Conservation (phyloP, 1,284 basidiomycete genomes). For the Butyriboletus appendiculatus region DNA sequence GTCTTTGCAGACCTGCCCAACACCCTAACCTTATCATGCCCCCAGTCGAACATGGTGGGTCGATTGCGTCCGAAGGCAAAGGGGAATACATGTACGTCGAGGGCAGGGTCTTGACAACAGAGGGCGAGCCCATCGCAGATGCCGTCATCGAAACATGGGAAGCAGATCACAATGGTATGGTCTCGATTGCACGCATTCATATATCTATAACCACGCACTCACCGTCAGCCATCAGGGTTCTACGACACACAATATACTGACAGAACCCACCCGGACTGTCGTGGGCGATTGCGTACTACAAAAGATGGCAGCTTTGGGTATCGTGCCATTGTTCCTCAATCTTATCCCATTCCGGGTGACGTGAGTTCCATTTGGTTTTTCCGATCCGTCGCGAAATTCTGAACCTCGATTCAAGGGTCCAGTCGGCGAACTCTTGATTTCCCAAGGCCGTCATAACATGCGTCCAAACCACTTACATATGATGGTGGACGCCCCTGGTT, state of each 20-base stretch:
- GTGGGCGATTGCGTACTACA: conserved; percentile 66
- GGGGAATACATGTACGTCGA: conserved; percentile 82
- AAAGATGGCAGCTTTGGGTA: conserved; percentile 71
- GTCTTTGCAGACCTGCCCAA: conserved; percentile 24
- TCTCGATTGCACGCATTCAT: background rate
- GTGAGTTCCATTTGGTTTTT: conserved; percentile 35
- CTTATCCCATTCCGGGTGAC: conserved; percentile 83
- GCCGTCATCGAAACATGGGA: conserved; percentile 86
- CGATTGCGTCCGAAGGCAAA: conserved; percentile 79
- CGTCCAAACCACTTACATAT: conserved; percentile 82
- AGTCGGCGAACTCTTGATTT: conserved; percentile 62
- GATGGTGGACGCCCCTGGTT: conserved; percentile 69
- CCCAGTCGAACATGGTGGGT: conserved; percentile 57
- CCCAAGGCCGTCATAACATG: conserved; percentile 71
- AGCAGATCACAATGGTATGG: conserved; percentile 67
- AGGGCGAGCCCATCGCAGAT: conserved; percentile 66
- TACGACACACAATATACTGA: conserved; percentile 68
- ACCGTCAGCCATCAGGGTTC: conserved; percentile 37
- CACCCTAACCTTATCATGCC: background rate
- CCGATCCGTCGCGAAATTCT: background rate
- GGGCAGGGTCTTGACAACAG: conserved; percentile 63
- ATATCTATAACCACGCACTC: background rate
- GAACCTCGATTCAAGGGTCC: conserved; percentile 53
- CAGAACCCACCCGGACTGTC: conserved; percentile 68
- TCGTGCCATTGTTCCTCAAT: conserved; percentile 74